These are phyloP conservation scores for Malus hybrid DNA, from an alignment of 331 rosid genomes.

Conservation along the genomic window DNA sequence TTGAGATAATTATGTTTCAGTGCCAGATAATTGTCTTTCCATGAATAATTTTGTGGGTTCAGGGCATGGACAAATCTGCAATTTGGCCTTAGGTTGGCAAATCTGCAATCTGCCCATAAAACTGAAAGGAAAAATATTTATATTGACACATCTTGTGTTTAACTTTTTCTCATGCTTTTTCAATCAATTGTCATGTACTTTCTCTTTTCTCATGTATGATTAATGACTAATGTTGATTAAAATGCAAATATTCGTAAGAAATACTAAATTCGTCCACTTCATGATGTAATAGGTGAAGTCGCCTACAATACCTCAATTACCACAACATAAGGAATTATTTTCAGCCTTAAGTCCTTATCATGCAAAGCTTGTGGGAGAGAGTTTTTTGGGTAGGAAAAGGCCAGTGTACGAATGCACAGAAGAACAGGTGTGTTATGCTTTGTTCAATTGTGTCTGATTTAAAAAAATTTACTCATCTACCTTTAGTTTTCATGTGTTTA, in stretches of 20 bases:
- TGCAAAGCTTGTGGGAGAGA: slow-evolving; percentile 88
- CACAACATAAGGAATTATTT: slow-evolving; percentile 64
- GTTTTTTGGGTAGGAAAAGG: slow-evolving; percentile 86
- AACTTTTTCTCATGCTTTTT: neutral
- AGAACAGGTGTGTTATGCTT: slow-evolving; percentile 59
- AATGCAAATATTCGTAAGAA: neutral
- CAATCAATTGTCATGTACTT: neutral
- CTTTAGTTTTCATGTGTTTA: neutral
- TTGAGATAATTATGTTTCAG: neutral
- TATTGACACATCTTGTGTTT: neutral
- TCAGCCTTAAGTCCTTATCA: slow-evolving; percentile 75
- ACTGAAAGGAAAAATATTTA: neutral
- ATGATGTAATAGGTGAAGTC: slow-evolving; percentile 69
- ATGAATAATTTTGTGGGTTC: neutral
- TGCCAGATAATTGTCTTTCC: neutral
- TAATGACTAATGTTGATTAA: neutral
- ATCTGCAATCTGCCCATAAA: neutral
- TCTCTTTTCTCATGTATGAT: neutral
- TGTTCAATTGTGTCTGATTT: neutral
- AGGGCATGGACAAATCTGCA: neutral
- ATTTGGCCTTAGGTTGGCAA: neutral
- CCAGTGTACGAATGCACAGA: slow-evolving; percentile 86
- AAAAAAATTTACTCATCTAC: neutral
- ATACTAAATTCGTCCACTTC: neutral
- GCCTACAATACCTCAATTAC: slow-evolving; percentile 69